Conservation (phyloP, 108 stramenopile genomes). For the Skeletonema potamos region DNA sequence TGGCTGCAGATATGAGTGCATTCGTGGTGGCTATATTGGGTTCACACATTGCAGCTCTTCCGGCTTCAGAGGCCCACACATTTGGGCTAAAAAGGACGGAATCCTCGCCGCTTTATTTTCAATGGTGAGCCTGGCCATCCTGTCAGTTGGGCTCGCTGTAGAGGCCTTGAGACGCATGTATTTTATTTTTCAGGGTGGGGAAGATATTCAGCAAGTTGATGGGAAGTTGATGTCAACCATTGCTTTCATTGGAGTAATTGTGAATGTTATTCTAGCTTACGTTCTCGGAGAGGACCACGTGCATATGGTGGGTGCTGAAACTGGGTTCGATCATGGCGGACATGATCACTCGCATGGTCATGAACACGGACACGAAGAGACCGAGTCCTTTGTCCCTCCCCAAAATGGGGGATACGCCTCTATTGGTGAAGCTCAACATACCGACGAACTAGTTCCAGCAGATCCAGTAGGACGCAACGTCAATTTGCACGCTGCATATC, state of each 20-base stretch:
- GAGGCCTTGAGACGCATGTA: constrained; percentile 78
- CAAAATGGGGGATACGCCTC: constrained; percentile 8
- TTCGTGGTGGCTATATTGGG: constrained; percentile 85
- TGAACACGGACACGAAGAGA: constrained; percentile 33
- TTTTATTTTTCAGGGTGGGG: constrained; percentile 25
- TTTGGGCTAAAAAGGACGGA: constrained; percentile 93
- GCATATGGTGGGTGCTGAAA: constrained; percentile 64
- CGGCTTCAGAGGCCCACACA: constrained; percentile 78
- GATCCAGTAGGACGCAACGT: constrained; percentile 64
- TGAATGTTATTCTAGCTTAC: constrained; percentile 86
- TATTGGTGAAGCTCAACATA: constrained; percentile 18
- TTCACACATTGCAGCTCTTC: constrained; percentile 73
- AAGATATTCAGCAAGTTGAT: constrained; percentile 63
- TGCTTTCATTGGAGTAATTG: constrained; percentile 88
- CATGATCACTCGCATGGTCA: constrained; percentile 50
- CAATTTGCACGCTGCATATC: constrained; percentile 90
- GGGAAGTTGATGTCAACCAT: constrained; percentile 88
- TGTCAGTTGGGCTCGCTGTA: constrained; percentile 68
- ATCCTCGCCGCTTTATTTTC: constrained; percentile 88
- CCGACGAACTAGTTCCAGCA: constrained; percentile 18
- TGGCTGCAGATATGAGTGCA: constrained; percentile 74
- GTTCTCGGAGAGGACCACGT: constrained; percentile 85
- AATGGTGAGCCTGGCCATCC: constrained; percentile 78
- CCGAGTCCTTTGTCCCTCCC: background rate
- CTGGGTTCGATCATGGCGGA: constrained; percentile 5